Evolutionary conservation across 164 flowering plant genomes (phyloP), one percentile per base, ranked within the genome.

Genomic region (Stephania yunnanensis): DNA sequence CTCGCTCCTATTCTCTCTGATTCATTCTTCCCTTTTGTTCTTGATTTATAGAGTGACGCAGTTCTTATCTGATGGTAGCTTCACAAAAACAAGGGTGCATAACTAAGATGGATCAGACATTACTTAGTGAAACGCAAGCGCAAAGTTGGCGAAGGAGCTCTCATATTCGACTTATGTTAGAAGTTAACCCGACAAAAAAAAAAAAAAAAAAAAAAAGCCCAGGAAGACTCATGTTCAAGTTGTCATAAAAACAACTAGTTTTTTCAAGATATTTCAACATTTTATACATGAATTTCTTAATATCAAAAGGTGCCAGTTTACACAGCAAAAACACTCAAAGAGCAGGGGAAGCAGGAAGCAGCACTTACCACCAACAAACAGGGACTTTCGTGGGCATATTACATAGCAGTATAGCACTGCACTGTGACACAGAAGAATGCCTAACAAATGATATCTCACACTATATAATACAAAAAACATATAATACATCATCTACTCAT

Each of bases 401-500:
- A 45, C 76, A 13, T 36, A 36, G 42, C 42, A 36, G 3, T 36
- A 13, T 36, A 1, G 42, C 42, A 36, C 42, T 36, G 42, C 42
- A 36, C 42, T 36, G 15, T 2, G 7, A 70, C 70, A 74, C 61
- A 65, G 20, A 46, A 69, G 71, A 13, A 30, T 15, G 71, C 55
- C 55, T 50, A 9, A 50, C 55, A 50, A 69, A 69, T 15, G 15
- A 69, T 69, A 69, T 69, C 55, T 50, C 55, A 50, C 15, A 50
- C 5, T 20, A 20, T 68, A 68, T 70, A 68, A 53, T 72, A 72
- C 74, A 72, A 72, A 22, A 36, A 36, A 15, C 46, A 55, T 72
- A 71, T 7, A 48, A 67, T 67, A 2, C 11, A 25, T 20, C 69
- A 7, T 10, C 69, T 12, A 66, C 12, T 17, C 55, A 8, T 89